A percentile compares a stretch with the other conserved stretches of the same genome.
Conservation (phyloP, 2,329 filamentous ascomycete species). For the Cladosporium sp. region DNA sequence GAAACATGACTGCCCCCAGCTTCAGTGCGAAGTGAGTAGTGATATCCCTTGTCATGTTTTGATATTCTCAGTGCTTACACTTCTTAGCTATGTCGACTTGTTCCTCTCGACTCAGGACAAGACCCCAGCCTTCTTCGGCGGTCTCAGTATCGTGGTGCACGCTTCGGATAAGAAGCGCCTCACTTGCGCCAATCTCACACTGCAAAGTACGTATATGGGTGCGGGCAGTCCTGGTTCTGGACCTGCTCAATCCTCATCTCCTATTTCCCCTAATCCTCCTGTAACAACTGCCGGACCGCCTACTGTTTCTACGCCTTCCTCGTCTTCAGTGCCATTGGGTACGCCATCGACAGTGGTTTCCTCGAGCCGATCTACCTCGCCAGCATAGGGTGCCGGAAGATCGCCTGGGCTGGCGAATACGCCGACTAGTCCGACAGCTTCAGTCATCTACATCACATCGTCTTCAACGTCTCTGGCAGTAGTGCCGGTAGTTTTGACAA, state of each 20-base stretch:
- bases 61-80: neutral
- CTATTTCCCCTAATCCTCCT: neutral
- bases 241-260: neutral
- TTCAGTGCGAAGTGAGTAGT: constrained; percentile 28
- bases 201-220: constrained; percentile 16
- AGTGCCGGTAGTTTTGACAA: neutral
- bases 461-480: neutral
- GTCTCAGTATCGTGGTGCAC: constrained; percentile 53
- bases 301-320: neutral
- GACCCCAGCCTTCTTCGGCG: constrained; percentile 48
- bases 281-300: constrained; percentile 1
- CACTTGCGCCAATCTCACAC: constrained; percentile 54
- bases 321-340: neutral
- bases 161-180: constrained; percentile 50
- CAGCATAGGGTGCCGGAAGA: neutral
- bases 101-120: constrained; percentile 45
- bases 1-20: constrained; percentile 32
- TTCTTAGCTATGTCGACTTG: constrained; percentile 43
- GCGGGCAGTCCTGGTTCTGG: neutral
- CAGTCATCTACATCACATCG: neutral
- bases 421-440: neutral
- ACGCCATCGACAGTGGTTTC: neutral
- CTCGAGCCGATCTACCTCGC: neutral
- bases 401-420: too few species aligned
- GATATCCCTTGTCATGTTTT: neutral